Evolutionary conservation across 2,329 filamentous ascomycete species (phyloP).

Genomic region (Orbilia brochopaga): DNA sequence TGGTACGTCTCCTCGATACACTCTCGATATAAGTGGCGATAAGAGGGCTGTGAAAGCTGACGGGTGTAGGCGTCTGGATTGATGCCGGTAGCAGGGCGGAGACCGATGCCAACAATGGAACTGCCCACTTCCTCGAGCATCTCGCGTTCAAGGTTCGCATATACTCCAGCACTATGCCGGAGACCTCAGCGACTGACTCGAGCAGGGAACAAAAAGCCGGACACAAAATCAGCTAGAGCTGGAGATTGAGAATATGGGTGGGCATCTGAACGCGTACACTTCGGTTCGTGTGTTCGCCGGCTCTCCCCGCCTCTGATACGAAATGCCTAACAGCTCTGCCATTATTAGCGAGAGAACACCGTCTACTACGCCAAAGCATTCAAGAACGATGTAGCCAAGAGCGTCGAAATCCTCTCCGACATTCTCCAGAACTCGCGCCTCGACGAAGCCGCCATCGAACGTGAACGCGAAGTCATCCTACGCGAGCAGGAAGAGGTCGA

Average conservation of each 20-base stretch:
- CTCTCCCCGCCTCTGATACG: constrained; percentile 26
- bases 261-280: constrained; percentile 98
- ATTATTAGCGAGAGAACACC: constrained; percentile 86
- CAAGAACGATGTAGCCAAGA: constrained; percentile 94
- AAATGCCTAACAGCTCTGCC: constrained; percentile 33
- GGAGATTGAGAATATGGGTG: constrained; percentile 99
- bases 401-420: constrained; percentile 97
- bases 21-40: constrained; percentile 62
- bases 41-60: constrained; percentile 96
- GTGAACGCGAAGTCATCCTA: constrained; percentile 97
- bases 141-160: constrained; percentile 92
- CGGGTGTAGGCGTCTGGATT: constrained; percentile 96
- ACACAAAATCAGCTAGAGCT: constrained; percentile 97
- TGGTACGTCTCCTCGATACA: constrained; percentile 16
- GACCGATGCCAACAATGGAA: constrained; percentile 98
- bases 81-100: constrained; percentile 97
- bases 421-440: constrained; percentile 99
- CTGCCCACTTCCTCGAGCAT: constrained; percentile 99
- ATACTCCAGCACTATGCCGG: constrained; percentile 46
- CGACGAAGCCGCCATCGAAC: constrained; percentile 88
- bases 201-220: constrained; percentile 86
- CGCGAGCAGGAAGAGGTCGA: constrained; percentile 99
- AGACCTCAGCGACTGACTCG: constrained; percentile 34
- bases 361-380: constrained; percentile 99
- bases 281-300: constrained; percentile 70